Conservation (phyloP, 2,329 filamentous ascomycete genomes). For the Gnomoniopsis sp. region DNA sequence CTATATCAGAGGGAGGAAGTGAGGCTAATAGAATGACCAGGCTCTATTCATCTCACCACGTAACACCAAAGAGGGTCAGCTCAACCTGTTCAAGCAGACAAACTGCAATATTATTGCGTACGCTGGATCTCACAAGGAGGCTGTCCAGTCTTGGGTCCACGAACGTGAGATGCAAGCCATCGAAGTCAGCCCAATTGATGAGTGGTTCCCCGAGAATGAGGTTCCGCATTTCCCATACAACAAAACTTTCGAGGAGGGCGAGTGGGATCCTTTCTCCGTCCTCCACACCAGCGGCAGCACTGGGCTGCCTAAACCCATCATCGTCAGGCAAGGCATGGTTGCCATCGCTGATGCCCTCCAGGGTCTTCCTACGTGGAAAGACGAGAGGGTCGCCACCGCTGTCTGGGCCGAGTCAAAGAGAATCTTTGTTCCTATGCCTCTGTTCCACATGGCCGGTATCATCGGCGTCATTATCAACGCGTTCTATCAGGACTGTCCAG, state of each 20-base stretch:
- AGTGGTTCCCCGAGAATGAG: slow-evolving; percentile 34
- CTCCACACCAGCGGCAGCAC: slow-evolving; percentile 46
- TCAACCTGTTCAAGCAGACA: slow-evolving; percentile 41
- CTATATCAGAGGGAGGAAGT: rapidly evolving
- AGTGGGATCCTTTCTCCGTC: slow-evolving; percentile 38
- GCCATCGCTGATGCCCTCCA: slow-evolving; percentile 31
- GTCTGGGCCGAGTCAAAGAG: slow-evolving; percentile 5
- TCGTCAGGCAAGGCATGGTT: slow-evolving; percentile 35
- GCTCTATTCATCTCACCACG: slow-evolving; percentile 43
- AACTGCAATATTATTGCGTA: slow-evolving; percentile 38
- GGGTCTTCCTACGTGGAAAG: slow-evolving; percentile 21
- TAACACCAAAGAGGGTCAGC: slow-evolving; percentile 42
- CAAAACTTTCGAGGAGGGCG: slow-evolving; percentile 38
- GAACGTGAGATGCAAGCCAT: slow-evolving; percentile 36
- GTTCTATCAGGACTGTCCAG: slow-evolving; percentile 30
- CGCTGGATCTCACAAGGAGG: slow-evolving; percentile 25
- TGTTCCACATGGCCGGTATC: slow-evolving; percentile 36
- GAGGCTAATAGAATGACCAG: slow-evolving; percentile 16
- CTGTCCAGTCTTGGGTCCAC: slow-evolving; percentile 35
- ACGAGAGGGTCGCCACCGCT: background rate
- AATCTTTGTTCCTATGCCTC: slow-evolving; percentile 28
- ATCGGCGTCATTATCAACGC: slow-evolving; percentile 21
- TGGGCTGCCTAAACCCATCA: slow-evolving; percentile 43
- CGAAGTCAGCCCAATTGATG: slow-evolving; percentile 29
- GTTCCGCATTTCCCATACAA: slow-evolving; percentile 35